Evolutionary conservation across 1,139 yeast species (phyloP).

Genomic region (Debaryomycetaceae sp.): DNA sequence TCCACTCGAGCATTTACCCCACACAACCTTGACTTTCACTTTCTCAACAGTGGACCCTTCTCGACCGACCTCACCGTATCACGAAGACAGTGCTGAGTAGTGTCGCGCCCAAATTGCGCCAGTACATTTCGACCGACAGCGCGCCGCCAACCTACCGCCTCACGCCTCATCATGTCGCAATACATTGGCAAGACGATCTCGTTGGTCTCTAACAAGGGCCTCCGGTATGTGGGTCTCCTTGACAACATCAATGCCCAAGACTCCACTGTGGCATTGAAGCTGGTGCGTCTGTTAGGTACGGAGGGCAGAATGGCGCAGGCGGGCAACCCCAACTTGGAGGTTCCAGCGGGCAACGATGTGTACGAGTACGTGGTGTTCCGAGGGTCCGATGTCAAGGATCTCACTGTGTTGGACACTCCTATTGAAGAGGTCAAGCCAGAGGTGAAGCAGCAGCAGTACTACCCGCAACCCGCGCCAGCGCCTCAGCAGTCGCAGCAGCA

Average conservation of each 20-base stretch:
- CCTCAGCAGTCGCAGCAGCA: conserved; percentile 25
- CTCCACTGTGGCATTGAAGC: conserved; percentile 81
- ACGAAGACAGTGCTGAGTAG: no score
- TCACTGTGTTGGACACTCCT: conserved; percentile 73
- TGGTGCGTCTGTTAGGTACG: conserved; percentile 86
- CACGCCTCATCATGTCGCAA: conserved; percentile 63
- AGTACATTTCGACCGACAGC: no score
- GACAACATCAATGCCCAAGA: conserved; percentile 87
- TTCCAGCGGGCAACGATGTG: conserved; percentile 67
- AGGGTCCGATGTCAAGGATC: conserved; percentile 90
- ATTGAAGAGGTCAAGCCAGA: conserved; percentile 49
- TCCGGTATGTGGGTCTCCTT: conserved; percentile 82
- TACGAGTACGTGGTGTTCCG: conserved; percentile 82
- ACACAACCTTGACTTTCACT: no score
- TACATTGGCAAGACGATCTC: conserved; percentile 92
- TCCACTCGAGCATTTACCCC: no score
- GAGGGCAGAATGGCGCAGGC: conserved; percentile 71
- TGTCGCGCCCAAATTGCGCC: no score
- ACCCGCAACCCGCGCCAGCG: conserved; percentile 18
- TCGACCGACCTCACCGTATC: neutral
- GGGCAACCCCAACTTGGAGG: conserved; percentile 66
- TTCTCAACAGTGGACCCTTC: no score
- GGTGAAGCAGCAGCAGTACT: conserved; percentile 13
- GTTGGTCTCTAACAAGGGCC: conserved; percentile 80
- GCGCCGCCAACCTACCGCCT: no score